phyloP scores from a whole-genome alignment of 352 stramenopile genomes.

The Globisporangium nodosum region DNA sequence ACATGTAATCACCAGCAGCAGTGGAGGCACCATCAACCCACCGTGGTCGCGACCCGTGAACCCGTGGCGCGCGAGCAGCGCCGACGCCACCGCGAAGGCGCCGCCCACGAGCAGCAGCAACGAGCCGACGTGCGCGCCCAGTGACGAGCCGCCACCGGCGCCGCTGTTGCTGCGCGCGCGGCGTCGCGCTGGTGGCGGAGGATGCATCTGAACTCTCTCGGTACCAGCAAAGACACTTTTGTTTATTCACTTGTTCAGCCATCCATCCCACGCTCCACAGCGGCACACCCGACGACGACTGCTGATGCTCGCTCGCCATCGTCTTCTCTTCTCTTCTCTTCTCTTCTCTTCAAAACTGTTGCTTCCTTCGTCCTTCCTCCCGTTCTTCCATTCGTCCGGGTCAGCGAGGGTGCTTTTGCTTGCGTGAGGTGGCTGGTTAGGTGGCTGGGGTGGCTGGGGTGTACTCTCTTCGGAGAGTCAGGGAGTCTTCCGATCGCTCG shows the following conservation, averaged over 20 bases:
- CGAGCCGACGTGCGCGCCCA: slow-evolving; percentile 23
- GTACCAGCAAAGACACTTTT: not conserved
- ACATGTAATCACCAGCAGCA: not conserved
- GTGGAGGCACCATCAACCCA: slow-evolving; percentile 2
- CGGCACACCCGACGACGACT: no score
- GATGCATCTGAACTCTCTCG: no score
- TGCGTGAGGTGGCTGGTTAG: not conserved
- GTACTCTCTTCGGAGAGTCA: not conserved
- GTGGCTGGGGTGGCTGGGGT: no score
- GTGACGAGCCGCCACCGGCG: not conserved
- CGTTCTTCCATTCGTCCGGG: no score
- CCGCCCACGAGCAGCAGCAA: slow-evolving; percentile 39
- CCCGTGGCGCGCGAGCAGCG: slow-evolving; percentile 42
- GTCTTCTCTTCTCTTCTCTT: no score
- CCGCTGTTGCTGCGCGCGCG: not conserved
- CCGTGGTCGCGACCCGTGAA: slow-evolving; percentile 60
- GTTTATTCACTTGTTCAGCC: no score
- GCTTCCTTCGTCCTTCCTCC: no score
- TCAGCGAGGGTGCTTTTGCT: no score
- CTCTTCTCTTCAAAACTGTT: no score
- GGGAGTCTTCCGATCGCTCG: not conserved
- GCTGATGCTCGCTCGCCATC: no score
- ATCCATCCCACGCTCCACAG: no score
- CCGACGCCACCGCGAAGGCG: slow-evolving; percentile 30
- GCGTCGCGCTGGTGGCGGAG: no score